Evolutionary conservation across 345 rosid genomes (phyloP), one percentile per base, ranked within the genome.

Genomic region (Rhizophora mangle): DNA sequence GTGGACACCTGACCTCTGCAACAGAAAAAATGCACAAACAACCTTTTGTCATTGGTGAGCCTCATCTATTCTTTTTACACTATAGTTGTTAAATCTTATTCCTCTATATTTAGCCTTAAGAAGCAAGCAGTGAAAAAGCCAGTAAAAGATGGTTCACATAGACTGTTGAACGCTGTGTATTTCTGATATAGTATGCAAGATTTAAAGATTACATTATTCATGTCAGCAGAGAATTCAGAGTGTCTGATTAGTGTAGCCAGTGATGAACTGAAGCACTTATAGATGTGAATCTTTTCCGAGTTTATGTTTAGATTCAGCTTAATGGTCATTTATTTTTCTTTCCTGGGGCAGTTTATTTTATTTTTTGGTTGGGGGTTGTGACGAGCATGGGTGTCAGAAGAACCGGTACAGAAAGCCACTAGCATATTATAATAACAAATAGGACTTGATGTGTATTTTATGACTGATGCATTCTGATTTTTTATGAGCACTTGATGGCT

Each of bases 11-110:
- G 49, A 78, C 84, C 64, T 85, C 87, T 8, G 77, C 82, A 26
- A 70, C 84, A 62, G 84, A 83, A 18, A 83, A 79, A 62, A 68
- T 91, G 80, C 81, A 78, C 56, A 88, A 84, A 58, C 96, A 94
- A 76, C 98, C 98, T 60, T 94, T 91, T 84, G 90, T 94, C 20
- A 94, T 94, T 61, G 98, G 96, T 91, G 51, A 81, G 90, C 76
- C 24, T 62, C n/a, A 32, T n/a, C 56, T 22, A 2, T 37, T 68
- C 30, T 11, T 34, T 60, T 47, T n/a, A 11, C 3, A 11, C 46
- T 1, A 36, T 39, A 19, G 3, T 31, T n/a, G 26, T 52, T 20
- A 15, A 6, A 15, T 21, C 27, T 31, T 13, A n/a, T 52, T 36
- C 27, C 43, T 65, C 56, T 21, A 22, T 19, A 46, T 6, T 49